Percentiles rank a stretch among this genome's conserved stretches.
These are phyloP conservation scores for Rhynchospora breviuscula DNA, from an alignment of 176 grass and related monocot genomes.

Conservation along the genomic window DNA sequence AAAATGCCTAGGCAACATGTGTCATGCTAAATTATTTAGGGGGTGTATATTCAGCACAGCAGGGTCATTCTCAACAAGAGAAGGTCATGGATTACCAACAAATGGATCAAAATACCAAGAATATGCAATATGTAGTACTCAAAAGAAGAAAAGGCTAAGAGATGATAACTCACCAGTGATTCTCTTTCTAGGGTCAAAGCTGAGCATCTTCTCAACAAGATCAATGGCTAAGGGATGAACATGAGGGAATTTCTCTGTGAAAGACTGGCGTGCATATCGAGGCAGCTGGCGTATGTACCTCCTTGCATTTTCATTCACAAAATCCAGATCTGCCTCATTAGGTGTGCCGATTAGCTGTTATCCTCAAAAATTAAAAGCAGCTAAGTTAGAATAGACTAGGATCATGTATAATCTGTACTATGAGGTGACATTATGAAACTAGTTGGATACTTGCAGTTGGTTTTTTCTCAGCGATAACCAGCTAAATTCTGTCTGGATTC, in stretches of 20 bases:
- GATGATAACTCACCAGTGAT: conserved; percentile 62
- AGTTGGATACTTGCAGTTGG: not conserved
- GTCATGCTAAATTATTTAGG: not conserved
- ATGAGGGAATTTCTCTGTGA: conserved; percentile 86
- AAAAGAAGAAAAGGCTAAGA: not conserved
- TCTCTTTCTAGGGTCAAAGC: conserved; percentile 93
- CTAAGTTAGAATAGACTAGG: not conserved
- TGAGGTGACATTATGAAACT: not conserved
- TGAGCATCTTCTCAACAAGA: conserved; percentile 94
- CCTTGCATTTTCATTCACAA: conserved; percentile 98
- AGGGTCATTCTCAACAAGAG: not conserved
- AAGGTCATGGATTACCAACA: not conserved
- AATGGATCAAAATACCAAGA: not conserved
- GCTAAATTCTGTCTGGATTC: not conserved
- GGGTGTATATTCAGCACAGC: not conserved
- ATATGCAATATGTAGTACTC: not conserved
- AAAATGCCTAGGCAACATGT: not conserved
- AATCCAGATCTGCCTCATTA: conserved; percentile 78
- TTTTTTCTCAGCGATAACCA: not conserved
- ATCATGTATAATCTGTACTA: not conserved
- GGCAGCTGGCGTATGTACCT: conserved; percentile 88
- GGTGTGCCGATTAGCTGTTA: conserved; percentile 88
- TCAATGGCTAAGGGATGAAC: conserved; percentile 88
- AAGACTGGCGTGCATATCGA: conserved; percentile 63
- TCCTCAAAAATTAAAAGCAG: conserved; percentile 9